Evolutionary conservation across 2,329 filamentous ascomycete species (phyloP).

Genomic region (Aspergillus amoenus): DNA sequence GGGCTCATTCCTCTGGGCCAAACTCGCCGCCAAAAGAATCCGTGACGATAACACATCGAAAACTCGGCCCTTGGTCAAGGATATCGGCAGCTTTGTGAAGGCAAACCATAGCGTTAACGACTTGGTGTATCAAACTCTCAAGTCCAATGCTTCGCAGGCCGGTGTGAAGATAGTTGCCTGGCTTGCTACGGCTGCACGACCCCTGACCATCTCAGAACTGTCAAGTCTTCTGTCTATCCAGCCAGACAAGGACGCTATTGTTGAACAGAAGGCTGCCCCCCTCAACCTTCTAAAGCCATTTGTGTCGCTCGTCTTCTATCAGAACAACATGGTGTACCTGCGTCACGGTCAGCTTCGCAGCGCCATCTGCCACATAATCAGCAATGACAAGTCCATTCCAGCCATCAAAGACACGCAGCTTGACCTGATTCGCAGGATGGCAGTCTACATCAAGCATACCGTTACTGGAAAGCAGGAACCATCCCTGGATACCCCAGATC

Average conservation of each 20-base stretch:
- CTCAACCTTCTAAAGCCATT: slow-evolving; percentile 28
- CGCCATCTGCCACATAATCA: slow-evolving; percentile 29
- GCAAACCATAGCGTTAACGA: slow-evolving; percentile 30
- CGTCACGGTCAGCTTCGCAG: slow-evolving; percentile 36
- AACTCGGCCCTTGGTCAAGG: slow-evolving; percentile 25
- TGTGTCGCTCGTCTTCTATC: slow-evolving; percentile 30
- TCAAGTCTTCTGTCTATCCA: slow-evolving; percentile 29
- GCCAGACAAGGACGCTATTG: slow-evolving; percentile 29
- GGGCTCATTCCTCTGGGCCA: slow-evolving; percentile 43
- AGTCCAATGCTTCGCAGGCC: slow-evolving; percentile 28
- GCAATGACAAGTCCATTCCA: slow-evolving; percentile 30
- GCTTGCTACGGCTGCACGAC: slow-evolving; percentile 38
- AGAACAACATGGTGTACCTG: slow-evolving; percentile 35
- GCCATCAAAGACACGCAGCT: slow-evolving; percentile 32
- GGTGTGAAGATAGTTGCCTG: slow-evolving; percentile 34
- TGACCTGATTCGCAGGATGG: slow-evolving; percentile 32
- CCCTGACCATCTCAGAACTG: slow-evolving; percentile 33
- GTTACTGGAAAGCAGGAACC: slow-evolving; percentile 32
- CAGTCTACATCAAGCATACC: slow-evolving; percentile 34
- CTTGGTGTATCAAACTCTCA: slow-evolving; percentile 28
- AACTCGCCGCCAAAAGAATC: slow-evolving; percentile 33
- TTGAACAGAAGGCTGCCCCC: slow-evolving; percentile 25
- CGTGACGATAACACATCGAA: slow-evolving; percentile 24
- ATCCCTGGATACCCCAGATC: slow-evolving; percentile 27
- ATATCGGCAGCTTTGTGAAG: slow-evolving; percentile 26